A percentile compares a stretch with the other conserved stretches of the same genome.
Evolutionary conservation across 2,329 filamentous ascomycete species (phyloP).

Genomic region (Xylariaceae sp.): DNA sequence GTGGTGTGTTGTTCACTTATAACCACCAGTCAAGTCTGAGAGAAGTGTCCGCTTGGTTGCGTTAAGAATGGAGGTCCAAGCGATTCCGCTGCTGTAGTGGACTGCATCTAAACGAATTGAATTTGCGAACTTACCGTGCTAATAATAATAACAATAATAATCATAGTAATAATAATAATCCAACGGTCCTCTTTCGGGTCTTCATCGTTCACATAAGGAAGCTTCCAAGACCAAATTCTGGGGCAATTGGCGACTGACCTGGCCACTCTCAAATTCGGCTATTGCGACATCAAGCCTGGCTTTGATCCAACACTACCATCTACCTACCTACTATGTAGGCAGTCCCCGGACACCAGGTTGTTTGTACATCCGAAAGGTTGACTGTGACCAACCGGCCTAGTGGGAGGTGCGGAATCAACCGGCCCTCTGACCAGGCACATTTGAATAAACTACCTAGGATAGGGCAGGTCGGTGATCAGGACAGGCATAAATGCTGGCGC

Average conservation of each 20-base stretch:
- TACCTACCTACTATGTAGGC: too few relatives aligned
- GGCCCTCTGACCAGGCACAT: constrained; percentile 31
- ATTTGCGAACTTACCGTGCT: constrained; percentile 27
- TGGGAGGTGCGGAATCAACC: constrained; percentile 36
- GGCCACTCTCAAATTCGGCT: constrained; percentile 24
- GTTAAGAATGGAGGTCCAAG: constrained; percentile 28
- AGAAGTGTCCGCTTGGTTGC: constrained; percentile 28
- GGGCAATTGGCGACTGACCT: constrained; percentile 14
- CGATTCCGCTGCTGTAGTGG: constrained; percentile 19
- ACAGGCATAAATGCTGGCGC: too few relatives aligned
- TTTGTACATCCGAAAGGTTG: constrained; percentile 21
- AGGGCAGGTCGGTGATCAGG: too few relatives aligned
- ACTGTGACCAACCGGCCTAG: constrained; percentile 13
- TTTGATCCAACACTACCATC: too few relatives aligned
- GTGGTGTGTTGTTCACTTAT: constrained; percentile 30
- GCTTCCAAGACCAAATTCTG: constrained; percentile 16
- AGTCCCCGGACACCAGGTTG: constrained; percentile 18
- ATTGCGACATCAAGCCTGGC: constrained; percentile 33
- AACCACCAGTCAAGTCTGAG: constrained; percentile 18
- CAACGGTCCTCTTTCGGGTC: constrained; percentile 16
- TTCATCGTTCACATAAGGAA: constrained; percentile 15
- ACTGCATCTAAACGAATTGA: constrained; percentile 21
- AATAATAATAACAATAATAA: too few relatives aligned
- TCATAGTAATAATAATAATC: too few relatives aligned
- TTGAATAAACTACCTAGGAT: too few relatives aligned